Evolutionary conservation across 345 rosid genomes (phyloP).

Genomic region (Ceriops tagal): DNA sequence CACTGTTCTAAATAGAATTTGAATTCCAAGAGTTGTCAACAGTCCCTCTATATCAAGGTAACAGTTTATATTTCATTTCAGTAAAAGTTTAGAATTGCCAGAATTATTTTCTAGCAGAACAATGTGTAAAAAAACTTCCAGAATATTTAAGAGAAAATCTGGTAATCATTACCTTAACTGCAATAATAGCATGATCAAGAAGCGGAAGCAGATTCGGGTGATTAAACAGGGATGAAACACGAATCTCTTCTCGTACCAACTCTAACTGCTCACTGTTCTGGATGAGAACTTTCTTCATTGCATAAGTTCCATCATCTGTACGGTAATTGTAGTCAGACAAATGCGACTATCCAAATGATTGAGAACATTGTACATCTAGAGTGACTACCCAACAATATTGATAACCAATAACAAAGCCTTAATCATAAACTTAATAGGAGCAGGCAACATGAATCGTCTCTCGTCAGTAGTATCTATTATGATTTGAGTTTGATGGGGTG

Average conservation of each 20-base stretch:
- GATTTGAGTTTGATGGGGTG: too few species aligned
- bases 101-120: neutral
- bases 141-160: neutral
- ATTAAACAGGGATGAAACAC: conserved; percentile 78
- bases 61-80: too few species aligned
- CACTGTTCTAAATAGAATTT: too few species aligned
- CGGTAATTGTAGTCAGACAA: conserved; percentile 6
- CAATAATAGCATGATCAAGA: conserved; percentile 89
- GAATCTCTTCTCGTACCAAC: conserved; percentile 90
- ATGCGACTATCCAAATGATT: neutral
- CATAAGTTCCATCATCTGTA: conserved; percentile 87
- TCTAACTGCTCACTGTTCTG: conserved; percentile 84
- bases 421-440: too few species aligned
- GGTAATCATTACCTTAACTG: conserved; percentile 59
- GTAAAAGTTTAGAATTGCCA: neutral
- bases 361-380: too few species aligned
- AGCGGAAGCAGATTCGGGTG: conserved; percentile 92
- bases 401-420: too few species aligned
- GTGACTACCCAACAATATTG: too few species aligned
- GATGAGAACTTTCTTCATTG: conserved; percentile 95
- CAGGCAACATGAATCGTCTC: too few species aligned
- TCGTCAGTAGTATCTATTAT: too few species aligned
- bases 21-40: too few species aligned
- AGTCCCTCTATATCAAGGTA: too few species aligned
- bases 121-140: neutral